phyloP scores from a whole-genome alignment of 2,329 filamentous ascomycete genomes.

The Pseudocercospora pini-densiflorae region DNA sequence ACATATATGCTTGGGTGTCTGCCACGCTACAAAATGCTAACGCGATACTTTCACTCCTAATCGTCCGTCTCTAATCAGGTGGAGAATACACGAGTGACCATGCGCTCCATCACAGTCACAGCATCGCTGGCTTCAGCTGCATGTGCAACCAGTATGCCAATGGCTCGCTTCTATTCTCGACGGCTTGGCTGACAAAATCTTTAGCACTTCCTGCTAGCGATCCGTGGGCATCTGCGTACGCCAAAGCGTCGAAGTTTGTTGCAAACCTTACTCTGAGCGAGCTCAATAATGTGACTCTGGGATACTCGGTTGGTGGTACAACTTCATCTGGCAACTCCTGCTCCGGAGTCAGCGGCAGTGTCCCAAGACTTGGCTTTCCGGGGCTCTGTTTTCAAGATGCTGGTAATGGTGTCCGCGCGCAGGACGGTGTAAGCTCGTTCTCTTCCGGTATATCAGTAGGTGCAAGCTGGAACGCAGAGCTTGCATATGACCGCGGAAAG shows the following conservation, averaged over 20 bases:
- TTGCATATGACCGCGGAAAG: conserved; percentile 40
- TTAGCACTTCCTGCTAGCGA: not conserved
- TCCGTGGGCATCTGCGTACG: conserved; percentile 10
- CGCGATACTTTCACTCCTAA: not conserved
- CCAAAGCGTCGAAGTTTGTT: conserved; percentile 5
- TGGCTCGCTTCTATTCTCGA: not conserved
- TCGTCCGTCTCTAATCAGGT: not conserved
- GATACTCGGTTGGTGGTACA: conserved; percentile 8
- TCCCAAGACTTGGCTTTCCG: conserved; percentile 43
- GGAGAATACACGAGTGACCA: not conserved
- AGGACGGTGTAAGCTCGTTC: conserved; percentile 40
- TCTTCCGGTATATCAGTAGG: conserved; percentile 43
- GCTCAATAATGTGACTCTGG: conserved; percentile 7
- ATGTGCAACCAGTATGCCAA: not conserved
- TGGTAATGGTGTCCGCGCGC: conserved; percentile 41
- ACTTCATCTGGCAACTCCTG: conserved; percentile 26
- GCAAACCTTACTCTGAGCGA: conserved; percentile 4
- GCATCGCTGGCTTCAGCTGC: not conserved
- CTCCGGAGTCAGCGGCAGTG: conserved; percentile 44
- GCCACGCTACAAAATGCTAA: not conserved
- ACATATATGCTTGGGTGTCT: not conserved
- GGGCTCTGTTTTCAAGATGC: conserved; percentile 43
- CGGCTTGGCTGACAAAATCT: not conserved
- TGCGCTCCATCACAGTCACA: not conserved
- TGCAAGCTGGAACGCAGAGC: conserved; percentile 44